Conservation (phyloP, 169 alveolate species). For the Plasmodium chabaudi region DNA sequence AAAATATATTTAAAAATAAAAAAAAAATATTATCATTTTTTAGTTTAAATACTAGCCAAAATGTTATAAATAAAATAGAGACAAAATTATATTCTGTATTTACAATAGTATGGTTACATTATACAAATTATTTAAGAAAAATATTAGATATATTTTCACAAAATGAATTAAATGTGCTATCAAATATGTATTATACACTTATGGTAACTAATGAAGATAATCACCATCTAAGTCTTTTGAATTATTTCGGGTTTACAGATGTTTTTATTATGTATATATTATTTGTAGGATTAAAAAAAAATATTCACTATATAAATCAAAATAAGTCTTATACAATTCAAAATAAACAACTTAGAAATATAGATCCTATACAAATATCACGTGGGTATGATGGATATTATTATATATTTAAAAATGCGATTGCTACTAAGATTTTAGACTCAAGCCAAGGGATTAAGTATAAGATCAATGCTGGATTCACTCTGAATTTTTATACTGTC, state of each 20-base stretch:
- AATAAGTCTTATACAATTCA: slow-evolving; percentile 31
- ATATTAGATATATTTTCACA: slow-evolving; percentile 48
- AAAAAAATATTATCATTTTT: slow-evolving; percentile 43
- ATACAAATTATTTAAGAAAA: slow-evolving; percentile 68
- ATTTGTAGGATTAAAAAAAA: slow-evolving; percentile 1
- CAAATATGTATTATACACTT: slow-evolving; percentile 38
- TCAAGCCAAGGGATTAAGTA: slow-evolving; percentile 1
- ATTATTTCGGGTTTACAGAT: slow-evolving; percentile 66
- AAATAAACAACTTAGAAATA: slow-evolving; percentile 2
- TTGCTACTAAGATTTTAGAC: slow-evolving; percentile 15
- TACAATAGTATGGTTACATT: slow-evolving; percentile 68
- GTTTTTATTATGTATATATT: slow-evolving; percentile 39
- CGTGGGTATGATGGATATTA: slow-evolving; percentile 24
- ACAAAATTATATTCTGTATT: slow-evolving; percentile 55
- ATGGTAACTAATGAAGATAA: slow-evolving; percentile 39
- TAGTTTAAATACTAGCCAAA: slow-evolving; percentile 53
- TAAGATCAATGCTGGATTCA: slow-evolving; percentile 51
- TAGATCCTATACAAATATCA: slow-evolving; percentile 22
- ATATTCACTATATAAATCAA: slow-evolving; percentile 38
- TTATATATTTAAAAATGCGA: slow-evolving; percentile 5
- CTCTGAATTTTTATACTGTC: slow-evolving; percentile 12
- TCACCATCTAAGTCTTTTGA: slow-evolving; percentile 36
- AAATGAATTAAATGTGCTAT: slow-evolving; percentile 23
- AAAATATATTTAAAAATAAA: slow-evolving; percentile 34
- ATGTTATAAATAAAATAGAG: slow-evolving; percentile 41